Base-by-base conservation (phyloP, 768 basidiomycete species). In the Chalciporus sphaerocephalus region DNA sequence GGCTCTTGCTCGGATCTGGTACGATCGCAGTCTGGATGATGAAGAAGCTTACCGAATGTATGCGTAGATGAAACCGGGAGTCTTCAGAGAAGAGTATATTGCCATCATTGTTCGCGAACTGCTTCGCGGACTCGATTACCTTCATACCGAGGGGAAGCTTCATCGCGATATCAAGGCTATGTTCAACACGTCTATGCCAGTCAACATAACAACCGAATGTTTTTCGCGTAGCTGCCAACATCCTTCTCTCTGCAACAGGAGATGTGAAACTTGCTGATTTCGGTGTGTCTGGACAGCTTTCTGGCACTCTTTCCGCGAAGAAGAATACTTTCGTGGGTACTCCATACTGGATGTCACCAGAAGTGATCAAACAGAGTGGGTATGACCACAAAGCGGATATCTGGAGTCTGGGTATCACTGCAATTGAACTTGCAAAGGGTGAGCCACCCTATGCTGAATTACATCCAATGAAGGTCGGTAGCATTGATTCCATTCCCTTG, bases 271-370 rank as follows among this genome's bases (percentile, higher is more conserved):
- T 99, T 20, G 96, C 96, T 36, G 96, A 99, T 64, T 99, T 99
- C 60, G 96, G 96, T 60, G 96, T 99, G 4, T 97, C 94, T 1
- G 96, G 96, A 22, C 96, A 99, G 60, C 76, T 99, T 22, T 93
- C 90, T 17, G 92, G 92, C 3, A 94, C 90, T 2, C 71, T 94
- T 35, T 90, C 87, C 10, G 90, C 89, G 16, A 92, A 92, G 79
- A 93, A 97, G 79, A 98, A 99, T 57, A 99, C 95, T 1, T 97
- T 94, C 62, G 95, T 95, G 24, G 92, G 92, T 22, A 94, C 95
- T 15, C 95, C 95, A 3, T 99, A 98, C 62, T 99, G 96, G 96
- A 99, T 99, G 96, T 92, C 92, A 6, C 96, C 96, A 6, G 96
- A 99, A 62, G 94, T 98, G 18, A 99, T 99, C 73, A 98, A 98